phyloP scores from a whole-genome alignment of 495 filamentous ascomycete species.

The Aspergillus panamensis region DNA sequence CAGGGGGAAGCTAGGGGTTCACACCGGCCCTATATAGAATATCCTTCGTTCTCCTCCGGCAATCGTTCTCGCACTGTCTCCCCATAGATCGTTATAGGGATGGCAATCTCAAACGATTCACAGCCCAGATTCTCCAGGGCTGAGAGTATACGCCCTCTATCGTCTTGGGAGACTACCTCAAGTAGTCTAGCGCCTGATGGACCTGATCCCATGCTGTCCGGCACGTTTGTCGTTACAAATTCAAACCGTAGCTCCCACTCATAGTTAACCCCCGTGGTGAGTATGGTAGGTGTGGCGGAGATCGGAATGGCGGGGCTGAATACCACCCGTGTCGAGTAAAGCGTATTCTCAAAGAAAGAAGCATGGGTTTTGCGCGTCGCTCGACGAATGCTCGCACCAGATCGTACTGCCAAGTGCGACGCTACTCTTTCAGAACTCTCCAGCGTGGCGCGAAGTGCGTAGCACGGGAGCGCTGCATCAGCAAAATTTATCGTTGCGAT shows the following conservation, averaged over 20 bases:
- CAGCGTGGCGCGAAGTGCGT: constrained; percentile 70
- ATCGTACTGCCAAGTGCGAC: constrained; percentile 75
- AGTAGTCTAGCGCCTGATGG: constrained; percentile 44
- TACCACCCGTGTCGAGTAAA: constrained; percentile 72
- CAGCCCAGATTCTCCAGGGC: constrained; percentile 72
- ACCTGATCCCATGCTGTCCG: constrained; percentile 29
- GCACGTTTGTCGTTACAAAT: constrained; percentile 66
- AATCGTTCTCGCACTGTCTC: constrained; percentile 50
- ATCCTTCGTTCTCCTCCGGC: constrained; percentile 46
- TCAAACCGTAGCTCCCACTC: constrained; percentile 87
- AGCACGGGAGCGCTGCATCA: constrained; percentile 68
- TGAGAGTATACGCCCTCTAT: constrained; percentile 65
- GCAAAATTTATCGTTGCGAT: constrained; percentile 79
- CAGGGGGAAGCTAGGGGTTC: too few species aligned
- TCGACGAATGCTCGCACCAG: constrained; percentile 74
- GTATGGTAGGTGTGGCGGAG: constrained; percentile 78
- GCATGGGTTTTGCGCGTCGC: constrained; percentile 79
- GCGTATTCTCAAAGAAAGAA: constrained; percentile 69
- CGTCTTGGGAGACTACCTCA: constrained; percentile 62
- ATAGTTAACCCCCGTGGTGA: constrained; percentile 78
- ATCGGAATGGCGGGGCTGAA: constrained; percentile 80
- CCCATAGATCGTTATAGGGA: constrained; percentile 81
- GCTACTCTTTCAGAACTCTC: constrained; percentile 80
- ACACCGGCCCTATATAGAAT: constrained; percentile 34
- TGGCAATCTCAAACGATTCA: constrained; percentile 85